Base-by-base conservation (phyloP, 371 early-diverging fungal species). In the Chytridiales sp. region DNA sequence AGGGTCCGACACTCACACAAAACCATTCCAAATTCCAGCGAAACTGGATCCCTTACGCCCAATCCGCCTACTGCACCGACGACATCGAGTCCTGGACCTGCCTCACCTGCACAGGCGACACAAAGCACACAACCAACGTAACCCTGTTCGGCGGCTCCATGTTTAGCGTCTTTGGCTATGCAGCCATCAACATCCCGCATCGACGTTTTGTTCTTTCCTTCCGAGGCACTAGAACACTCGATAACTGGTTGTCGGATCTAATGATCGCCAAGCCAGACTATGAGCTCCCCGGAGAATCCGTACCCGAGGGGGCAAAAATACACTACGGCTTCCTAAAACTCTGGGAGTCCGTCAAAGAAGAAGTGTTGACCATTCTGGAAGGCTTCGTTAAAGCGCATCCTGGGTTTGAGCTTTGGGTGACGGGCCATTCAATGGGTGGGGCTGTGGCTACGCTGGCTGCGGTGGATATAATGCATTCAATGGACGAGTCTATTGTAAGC, bases 371-470 rank as follows among this genome's bases (percentile, higher is more conserved):
- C n/a, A 5, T 26, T 11, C 1, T 67, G 3, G 24, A 6, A 3
- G 4, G 13, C 4, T 46, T 48, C 11, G 15, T 15, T 9, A n/a
- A 11, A 3, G 17, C 35, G 13, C 52, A 56, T 50, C 52, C 53
- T 39, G 40, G 8, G 3, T 62, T 29, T 8, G 41, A 46, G n/a
- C 13, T 69, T 1, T 41, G 61, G 52, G 49, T 69, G 26, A 62
- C 62, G 15, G 69, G 69, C 3, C 69, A 69, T 48, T 46, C 47
- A 17, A 52, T 69, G 13, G 69, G 69, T 3, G 69, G 69, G 30
- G 69, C 69, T 22, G n/a, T 69, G 34, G 61, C 69, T 2, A 65
- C 65, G 1, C 31, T 69, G 19, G 64, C 69, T 1, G 46, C 62
- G 11, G 59, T 61, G 17, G 69, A 69, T 36, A 31, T 69, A 4